Evolutionary conservation across 805 yeast species (phyloP).

Genomic region (Starmerella lactis-condensi): DNA sequence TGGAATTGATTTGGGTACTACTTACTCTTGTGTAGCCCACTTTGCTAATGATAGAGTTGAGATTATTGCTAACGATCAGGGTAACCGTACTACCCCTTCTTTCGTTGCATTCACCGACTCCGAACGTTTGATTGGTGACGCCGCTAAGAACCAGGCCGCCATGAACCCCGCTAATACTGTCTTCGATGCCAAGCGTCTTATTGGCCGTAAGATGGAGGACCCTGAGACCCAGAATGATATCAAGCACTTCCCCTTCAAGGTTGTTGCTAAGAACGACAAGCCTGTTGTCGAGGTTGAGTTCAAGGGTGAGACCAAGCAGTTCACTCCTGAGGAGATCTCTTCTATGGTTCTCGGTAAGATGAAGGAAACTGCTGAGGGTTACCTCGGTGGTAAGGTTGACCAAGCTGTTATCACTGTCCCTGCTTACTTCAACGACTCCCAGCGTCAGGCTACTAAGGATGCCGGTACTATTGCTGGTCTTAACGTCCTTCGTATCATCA

Average conservation of each 20-base stretch:
- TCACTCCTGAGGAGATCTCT: constrained; percentile 88
- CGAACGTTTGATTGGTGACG: constrained; percentile 91
- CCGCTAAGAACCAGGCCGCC: constrained; percentile 97
- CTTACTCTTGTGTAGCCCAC: constrained; percentile 94
- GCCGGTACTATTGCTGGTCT: constrained; percentile 94
- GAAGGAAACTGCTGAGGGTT: constrained; percentile 87
- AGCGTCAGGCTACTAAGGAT: constrained; percentile 95
- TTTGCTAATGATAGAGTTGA: constrained; percentile 75
- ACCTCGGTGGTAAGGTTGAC: constrained; percentile 63
- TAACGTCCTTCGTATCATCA: constrained; percentile 83
- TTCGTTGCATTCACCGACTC: constrained; percentile 91
- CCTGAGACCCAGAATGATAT: constrained; percentile 60
- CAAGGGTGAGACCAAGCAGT: constrained; percentile 70
- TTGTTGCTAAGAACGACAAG: constrained; percentile 61
- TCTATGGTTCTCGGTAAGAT: constrained; percentile 82
- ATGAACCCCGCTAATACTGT: constrained; percentile 88
- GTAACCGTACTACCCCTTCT: constrained; percentile 95
- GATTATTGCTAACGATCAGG: constrained; percentile 92
- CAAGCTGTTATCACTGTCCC: constrained; percentile 95
- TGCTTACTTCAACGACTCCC: constrained; percentile 93
- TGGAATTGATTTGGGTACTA: constrained; percentile 61
- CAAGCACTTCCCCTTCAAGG: constrained; percentile 78
- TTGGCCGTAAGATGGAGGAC: constrained; percentile 67
- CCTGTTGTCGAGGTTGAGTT: constrained; percentile 75
- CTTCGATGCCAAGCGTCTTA: constrained; percentile 88